These are phyloP conservation scores for Primulina eburnea DNA, from an alignment of 257 asterid genomes.

Conservation along the genomic window DNA sequence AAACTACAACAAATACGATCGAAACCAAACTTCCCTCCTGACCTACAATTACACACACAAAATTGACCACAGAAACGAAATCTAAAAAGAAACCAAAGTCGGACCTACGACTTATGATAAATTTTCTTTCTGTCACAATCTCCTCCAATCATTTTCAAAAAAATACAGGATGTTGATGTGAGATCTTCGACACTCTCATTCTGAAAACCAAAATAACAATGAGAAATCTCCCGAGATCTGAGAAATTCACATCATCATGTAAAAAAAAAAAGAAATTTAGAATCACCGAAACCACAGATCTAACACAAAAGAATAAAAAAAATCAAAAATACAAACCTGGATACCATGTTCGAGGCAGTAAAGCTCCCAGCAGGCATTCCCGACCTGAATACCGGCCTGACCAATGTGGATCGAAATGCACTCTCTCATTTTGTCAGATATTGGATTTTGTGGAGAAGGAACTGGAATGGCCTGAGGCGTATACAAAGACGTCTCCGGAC, in stretches of 20 bases:
- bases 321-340: neutral
- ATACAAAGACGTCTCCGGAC: conserved; percentile 1
- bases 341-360: conserved; percentile 1
- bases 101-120: neutral
- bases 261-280: neutral
- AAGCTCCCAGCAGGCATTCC: conserved; percentile 1
- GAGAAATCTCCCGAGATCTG: neutral
- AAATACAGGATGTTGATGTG: neutral
- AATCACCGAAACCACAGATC: neutral
- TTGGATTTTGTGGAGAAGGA: neutral
- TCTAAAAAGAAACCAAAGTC: neutral
- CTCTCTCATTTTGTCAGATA: neutral
- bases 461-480: neutral
- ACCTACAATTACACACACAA: neutral
- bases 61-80: neutral
- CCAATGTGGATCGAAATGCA: conserved; percentile 2
- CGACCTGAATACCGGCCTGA: conserved; percentile 2
- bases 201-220: neutral
- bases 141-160: too few species aligned
- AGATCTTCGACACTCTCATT: neutral
- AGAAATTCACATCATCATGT: too few species aligned
- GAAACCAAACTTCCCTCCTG: neutral
- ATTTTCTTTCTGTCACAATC: neutral
- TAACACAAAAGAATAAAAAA: neutral
- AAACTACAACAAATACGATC: neutral